phyloP scores from a whole-genome alignment of 768 basidiomycete genomes.

The Termitomyces sp. region DNA sequence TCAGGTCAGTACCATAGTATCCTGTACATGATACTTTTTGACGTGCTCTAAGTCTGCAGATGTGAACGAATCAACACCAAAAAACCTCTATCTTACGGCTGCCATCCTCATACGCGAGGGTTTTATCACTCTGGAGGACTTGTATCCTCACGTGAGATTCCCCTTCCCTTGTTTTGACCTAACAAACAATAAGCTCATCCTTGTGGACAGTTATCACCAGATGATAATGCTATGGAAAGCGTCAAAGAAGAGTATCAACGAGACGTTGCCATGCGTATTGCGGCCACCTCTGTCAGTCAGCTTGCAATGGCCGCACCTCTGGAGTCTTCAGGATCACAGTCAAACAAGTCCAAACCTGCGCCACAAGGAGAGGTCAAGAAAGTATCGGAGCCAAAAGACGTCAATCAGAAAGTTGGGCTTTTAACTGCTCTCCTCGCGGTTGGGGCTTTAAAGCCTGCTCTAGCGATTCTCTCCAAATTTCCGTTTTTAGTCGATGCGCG shows the following conservation, averaged over 20 bases:
- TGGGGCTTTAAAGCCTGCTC: slow-evolving; percentile 74
- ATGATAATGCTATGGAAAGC: slow-evolving; percentile 70
- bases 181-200: not conserved
- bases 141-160: slow-evolving; percentile 82
- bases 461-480: slow-evolving; percentile 75
- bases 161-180: not conserved
- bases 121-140: slow-evolving; percentile 79
- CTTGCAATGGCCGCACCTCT: slow-evolving; percentile 84
- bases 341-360: slow-evolving; percentile 32
- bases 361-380: slow-evolving; percentile 31
- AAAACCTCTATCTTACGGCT: slow-evolving; percentile 72
- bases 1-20: slow-evolving; percentile 52
- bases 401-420: slow-evolving; percentile 79
- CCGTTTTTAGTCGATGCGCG: slow-evolving; percentile 82
- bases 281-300: slow-evolving; percentile 65
- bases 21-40: not conserved
- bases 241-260: slow-evolving; percentile 61
- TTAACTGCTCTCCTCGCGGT: slow-evolving; percentile 77
- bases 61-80: slow-evolving; percentile 55
- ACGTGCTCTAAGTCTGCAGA: slow-evolving; percentile 41
- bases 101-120: slow-evolving; percentile 89
- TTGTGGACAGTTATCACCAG: slow-evolving; percentile 54
- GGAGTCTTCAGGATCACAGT: slow-evolving; percentile 40
- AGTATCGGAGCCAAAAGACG: slow-evolving; percentile 28
- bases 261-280: slow-evolving; percentile 57